Percentiles rank a stretch among this genome's conserved stretches.
phyloP scores from a whole-genome alignment of 768 basidiomycete species.

The Leccinum variicolor region DNA sequence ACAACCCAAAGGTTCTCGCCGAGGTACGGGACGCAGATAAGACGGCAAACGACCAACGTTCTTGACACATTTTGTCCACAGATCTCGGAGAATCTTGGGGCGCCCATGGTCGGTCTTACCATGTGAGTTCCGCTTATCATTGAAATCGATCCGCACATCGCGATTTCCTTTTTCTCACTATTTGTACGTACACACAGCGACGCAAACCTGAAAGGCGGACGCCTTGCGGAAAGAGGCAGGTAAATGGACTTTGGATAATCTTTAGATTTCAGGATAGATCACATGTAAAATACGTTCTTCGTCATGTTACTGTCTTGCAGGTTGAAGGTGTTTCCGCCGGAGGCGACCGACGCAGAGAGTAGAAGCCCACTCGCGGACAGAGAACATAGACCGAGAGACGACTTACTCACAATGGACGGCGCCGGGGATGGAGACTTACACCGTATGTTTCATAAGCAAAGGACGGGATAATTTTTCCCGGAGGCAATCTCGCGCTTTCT shows the following conservation, averaged over 20 bases:
- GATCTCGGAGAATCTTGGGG: slow-evolving; percentile 81
- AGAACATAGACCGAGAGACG: neutral
- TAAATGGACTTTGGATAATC: slow-evolving; percentile 29
- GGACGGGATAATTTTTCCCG: no score
- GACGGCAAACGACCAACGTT: neutral
- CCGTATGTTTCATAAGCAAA: no score
- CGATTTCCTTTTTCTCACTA: neutral
- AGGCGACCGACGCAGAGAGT: slow-evolving; percentile 29
- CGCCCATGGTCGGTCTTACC: slow-evolving; percentile 91
- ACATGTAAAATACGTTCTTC: slow-evolving; percentile 34
- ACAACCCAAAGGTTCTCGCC: slow-evolving; percentile 89
- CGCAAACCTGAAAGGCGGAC: slow-evolving; percentile 66
- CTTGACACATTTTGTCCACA: slow-evolving; percentile 22
- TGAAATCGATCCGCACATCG: neutral
- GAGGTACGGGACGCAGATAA: slow-evolving; percentile 48
- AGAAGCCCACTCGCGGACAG: neutral
- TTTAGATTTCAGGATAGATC: slow-evolving; percentile 10
- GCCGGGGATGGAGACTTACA: slow-evolving; percentile 48
- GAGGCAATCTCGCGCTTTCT: no score
- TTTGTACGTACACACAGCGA: slow-evolving; percentile 40
- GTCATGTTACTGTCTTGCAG: slow-evolving; percentile 28
- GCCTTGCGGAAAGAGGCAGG: slow-evolving; percentile 65
- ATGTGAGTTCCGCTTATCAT: slow-evolving; percentile 52
- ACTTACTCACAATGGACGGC: slow-evolving; percentile 54
- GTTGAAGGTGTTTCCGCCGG: slow-evolving; percentile 22